phyloP scores from a whole-genome alignment of 441 rosid genomes.

The Erysimum cheiri region DNA sequence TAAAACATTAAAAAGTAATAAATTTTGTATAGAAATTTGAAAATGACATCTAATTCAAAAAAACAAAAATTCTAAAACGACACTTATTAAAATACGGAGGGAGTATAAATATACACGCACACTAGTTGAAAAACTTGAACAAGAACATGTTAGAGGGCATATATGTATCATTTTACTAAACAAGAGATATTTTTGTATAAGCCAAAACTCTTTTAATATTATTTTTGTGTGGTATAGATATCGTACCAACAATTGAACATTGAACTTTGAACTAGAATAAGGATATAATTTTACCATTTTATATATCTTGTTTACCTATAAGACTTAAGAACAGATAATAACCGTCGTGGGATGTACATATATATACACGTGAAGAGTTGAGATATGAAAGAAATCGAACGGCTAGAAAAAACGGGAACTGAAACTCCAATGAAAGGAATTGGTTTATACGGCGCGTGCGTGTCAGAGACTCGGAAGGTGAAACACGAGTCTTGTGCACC shows the following conservation, averaged over 20 bases:
- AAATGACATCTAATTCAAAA: too few species aligned
- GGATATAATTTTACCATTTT: too few species aligned
- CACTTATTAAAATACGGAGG: too few species aligned
- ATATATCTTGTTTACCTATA: too few species aligned
- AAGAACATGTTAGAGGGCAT: background rate
- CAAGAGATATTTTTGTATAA: background rate
- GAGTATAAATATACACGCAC: background rate
- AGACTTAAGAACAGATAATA: background rate
- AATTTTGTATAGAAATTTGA: too few species aligned
- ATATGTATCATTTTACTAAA: background rate
- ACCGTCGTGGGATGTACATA: conserved; percentile 7
- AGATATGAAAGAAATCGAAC: conserved; percentile 17
- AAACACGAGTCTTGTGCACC: conserved; percentile 9
- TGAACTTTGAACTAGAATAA: too few species aligned
- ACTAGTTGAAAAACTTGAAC: conserved; percentile 12
- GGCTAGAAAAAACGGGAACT: background rate
- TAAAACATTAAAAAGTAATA: too few species aligned
- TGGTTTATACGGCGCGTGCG: conserved; percentile 14
- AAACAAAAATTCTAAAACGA: too few species aligned
- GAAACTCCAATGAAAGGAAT: background rate
- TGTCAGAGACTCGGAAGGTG: background rate
- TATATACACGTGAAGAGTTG: background rate
- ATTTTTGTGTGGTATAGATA: background rate
- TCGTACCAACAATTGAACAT: background rate
- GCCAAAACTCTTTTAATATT: background rate